Conservation (phyloP, 2,329 filamentous ascomycete genomes). For the Hymenoscyphus fructigenus region DNA sequence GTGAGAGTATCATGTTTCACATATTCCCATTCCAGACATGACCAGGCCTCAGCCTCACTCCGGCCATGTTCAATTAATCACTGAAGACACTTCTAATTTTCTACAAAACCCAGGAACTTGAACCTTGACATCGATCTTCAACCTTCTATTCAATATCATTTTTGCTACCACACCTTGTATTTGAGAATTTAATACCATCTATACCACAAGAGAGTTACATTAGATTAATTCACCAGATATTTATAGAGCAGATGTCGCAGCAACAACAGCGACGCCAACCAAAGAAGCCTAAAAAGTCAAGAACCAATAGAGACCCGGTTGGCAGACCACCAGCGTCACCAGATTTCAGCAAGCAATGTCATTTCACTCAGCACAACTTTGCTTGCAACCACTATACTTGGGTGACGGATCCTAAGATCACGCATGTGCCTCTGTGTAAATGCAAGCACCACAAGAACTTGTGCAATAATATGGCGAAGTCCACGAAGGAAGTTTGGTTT, state of each 20-base stretch:
- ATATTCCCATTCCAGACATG: neutral
- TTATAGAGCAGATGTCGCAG: neutral
- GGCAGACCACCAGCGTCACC: neutral
- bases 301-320: neutral
- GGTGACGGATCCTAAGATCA: conserved; percentile 16
- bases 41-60: neutral
- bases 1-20: too few species aligned
- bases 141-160: too few species aligned
- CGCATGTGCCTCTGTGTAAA: conserved; percentile 7
- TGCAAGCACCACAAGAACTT: conserved; percentile 5
- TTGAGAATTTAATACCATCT: neutral
- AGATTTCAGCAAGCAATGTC: conserved; percentile 9
- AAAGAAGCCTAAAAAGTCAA: conserved; percentile 8
- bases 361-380: conserved; percentile 14
- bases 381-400: conserved; percentile 16
- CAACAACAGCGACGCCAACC: neutral
- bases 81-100: neutral
- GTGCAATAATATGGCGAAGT: conserved; percentile 18
- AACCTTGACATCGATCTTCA: neutral
- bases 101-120: neutral
- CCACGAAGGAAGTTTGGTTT: conserved; percentile 2
- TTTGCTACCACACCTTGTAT: neutral
- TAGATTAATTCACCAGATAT: neutral
- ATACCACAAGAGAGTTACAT: neutral
- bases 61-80: neutral